These are phyloP conservation scores for Penicillium ochrochloron DNA, from an alignment of 495 filamentous ascomycete species.

Conservation along the genomic window DNA sequence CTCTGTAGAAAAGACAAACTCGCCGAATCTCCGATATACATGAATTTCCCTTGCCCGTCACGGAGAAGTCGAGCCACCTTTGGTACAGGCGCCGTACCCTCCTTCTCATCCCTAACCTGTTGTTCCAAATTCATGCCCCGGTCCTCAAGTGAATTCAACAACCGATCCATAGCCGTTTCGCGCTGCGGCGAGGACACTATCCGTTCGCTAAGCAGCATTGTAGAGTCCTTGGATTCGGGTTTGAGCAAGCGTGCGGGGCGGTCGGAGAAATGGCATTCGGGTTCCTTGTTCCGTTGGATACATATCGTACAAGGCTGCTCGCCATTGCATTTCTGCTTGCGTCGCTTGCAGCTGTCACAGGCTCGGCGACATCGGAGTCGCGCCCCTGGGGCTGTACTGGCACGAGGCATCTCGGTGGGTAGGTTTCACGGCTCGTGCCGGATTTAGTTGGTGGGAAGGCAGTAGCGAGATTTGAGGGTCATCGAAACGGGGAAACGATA, in stretches of 20 bases:
- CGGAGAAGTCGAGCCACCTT: conserved; percentile 58
- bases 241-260: conserved; percentile 46
- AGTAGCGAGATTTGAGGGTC: conserved; percentile 1
- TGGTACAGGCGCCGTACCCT: conserved; percentile 46
- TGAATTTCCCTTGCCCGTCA: conserved; percentile 58
- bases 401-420: conserved; percentile 42
- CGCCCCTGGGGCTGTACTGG: conserved; percentile 39
- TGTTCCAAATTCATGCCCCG: conserved; percentile 41
- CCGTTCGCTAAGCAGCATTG: conserved; percentile 48
- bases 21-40: conserved; percentile 76
- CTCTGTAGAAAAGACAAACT: conserved; percentile 73
- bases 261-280: conserved; percentile 51
- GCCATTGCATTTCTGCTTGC: conserved; percentile 83
- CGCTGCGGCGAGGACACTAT: conserved; percentile 40
- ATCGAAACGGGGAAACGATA: conserved; percentile 8
- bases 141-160: conserved; percentile 47
- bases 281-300: conserved; percentile 57
- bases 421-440: conserved; percentile 15
- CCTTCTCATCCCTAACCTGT: conserved; percentile 42
- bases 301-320: conserved; percentile 71
- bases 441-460: conserved; percentile 9
- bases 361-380: conserved; percentile 54
- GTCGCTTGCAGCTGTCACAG: conserved; percentile 77
- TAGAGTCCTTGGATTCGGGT: conserved; percentile 39
- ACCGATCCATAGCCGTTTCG: conserved; percentile 46